Conservation (phyloP, 1,284 basidiomycete genomes). For the Cutaneotrichosporon daszewskae region DNA sequence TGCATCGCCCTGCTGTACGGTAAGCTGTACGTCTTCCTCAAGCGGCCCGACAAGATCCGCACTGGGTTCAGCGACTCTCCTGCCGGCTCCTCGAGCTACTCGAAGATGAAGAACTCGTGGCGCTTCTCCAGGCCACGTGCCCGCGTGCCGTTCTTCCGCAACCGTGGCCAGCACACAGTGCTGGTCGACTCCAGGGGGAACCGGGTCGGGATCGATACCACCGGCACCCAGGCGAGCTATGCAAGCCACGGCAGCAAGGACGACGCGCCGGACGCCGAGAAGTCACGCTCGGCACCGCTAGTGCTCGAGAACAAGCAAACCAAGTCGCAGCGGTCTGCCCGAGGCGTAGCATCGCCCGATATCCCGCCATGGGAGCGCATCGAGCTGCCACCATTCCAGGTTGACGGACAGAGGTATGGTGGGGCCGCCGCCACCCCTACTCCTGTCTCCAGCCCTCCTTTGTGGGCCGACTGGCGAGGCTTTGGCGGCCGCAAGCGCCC, state of each 20-base stretch:
- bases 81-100: constrained; percentile 8
- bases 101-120: constrained; percentile 4
- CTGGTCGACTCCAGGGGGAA: constrained; percentile 2
- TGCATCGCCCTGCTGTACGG: constrained; percentile 44
- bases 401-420: constrained; percentile 44
- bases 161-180: constrained; percentile 2
- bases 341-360: too few relatives aligned
- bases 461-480: constrained; percentile 39
- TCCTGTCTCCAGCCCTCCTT: too few relatives aligned
- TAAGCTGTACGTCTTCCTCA: constrained; percentile 46
- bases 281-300: background rate
- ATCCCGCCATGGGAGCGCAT: constrained; percentile 47
- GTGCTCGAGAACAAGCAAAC: background rate
- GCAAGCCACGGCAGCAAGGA: background rate
- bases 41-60: constrained; percentile 47
- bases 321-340: background rate
- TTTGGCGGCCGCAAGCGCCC: constrained; percentile 25
- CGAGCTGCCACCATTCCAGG: constrained; percentile 44
- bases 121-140: constrained; percentile 7
- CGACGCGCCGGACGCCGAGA: too few relatives aligned
- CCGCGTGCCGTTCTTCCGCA: background rate
- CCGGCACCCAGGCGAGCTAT: background rate
- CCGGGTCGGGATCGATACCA: background rate
- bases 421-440: constrained; percentile 15
- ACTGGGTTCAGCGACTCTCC: constrained; percentile 26